These are phyloP conservation scores for Thielaviopsis populi DNA, from an alignment of 2,329 filamentous ascomycete species.

Conservation along the genomic window DNA sequence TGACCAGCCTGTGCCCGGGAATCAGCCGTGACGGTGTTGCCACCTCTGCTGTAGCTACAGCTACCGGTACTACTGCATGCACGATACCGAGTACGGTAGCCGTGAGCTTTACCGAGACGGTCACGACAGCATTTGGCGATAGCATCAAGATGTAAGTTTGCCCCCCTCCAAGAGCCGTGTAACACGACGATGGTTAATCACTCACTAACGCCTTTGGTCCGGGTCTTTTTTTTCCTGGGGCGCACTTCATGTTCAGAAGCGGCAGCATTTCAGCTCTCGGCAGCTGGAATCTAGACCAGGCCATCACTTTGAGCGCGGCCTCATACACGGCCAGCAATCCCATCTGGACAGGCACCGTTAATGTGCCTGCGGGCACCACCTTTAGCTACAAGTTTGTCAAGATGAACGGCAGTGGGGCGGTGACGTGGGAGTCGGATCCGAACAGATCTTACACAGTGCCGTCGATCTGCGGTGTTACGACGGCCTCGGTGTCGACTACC, in stretches of 20 bases:
- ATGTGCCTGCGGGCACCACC: conserved; percentile 34
- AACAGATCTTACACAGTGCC: conserved; percentile 25
- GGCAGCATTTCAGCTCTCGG: conserved; percentile 27
- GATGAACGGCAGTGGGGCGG: conserved; percentile 32
- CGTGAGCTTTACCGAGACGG: conserved; percentile 30
- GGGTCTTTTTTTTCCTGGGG: not conserved
- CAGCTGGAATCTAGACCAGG: conserved; percentile 27
- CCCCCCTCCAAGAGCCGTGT: not conserved
- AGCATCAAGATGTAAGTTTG: conserved; percentile 35
- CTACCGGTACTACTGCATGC: conserved; percentile 20
- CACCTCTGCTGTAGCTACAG: not conserved
- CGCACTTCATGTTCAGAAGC: conserved; percentile 8
- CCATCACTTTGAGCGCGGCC: conserved; percentile 34
- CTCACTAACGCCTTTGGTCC: not conserved
- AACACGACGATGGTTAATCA: not conserved
- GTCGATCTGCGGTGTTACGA: conserved; percentile 12
- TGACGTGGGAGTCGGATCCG: conserved; percentile 44
- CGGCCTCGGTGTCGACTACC: conserved; percentile 12
- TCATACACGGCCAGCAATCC: conserved; percentile 40
- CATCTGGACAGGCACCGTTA: conserved; percentile 39
- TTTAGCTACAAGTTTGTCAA: conserved; percentile 50
- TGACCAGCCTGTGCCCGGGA: conserved; percentile 12
- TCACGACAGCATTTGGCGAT: conserved; percentile 32
- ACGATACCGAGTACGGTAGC: conserved; percentile 24
- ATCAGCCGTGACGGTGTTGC: not conserved